Conservation (phyloP, 345 rosid genomes). For the Eucalyptus pumila region DNA sequence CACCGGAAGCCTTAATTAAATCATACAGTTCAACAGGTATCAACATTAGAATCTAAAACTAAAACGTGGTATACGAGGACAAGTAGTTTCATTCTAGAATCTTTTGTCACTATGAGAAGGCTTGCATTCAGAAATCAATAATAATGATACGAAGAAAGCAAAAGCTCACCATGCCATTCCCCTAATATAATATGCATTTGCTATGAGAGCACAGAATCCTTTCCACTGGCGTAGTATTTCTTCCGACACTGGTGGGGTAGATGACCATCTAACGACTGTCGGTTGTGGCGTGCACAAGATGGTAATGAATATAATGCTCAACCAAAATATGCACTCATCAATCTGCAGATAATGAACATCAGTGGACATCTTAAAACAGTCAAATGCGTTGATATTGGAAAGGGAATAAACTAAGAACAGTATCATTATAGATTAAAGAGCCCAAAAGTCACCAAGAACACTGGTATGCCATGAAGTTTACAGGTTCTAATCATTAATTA, state of each 20-base stretch:
- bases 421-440: background rate
- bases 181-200: slow-evolving; percentile 67
- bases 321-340: slow-evolving; percentile 84
- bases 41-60: background rate
- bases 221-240: slow-evolving; percentile 55
- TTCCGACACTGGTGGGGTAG: slow-evolving; percentile 53
- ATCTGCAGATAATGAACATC: slow-evolving; percentile 23
- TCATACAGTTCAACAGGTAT: background rate
- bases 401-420: background rate
- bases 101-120: background rate
- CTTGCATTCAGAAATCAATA: background rate
- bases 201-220: slow-evolving; percentile 89
- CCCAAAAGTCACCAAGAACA: background rate
- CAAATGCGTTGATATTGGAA: background rate
- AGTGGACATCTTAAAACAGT: background rate
- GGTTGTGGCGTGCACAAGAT: slow-evolving; percentile 95
- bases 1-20: slow-evolving; percentile 68
- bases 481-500: background rate
- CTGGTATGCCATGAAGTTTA: background rate
- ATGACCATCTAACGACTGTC: slow-evolving; percentile 81
- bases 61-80: background rate
- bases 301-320: slow-evolving; percentile 81
- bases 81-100: background rate
- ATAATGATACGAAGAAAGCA: background rate
- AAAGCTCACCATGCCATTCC: slow-evolving; percentile 91